Evolutionary conservation across 75 land plant species (phyloP).

Genomic region (Azolla pinnata): DNA sequence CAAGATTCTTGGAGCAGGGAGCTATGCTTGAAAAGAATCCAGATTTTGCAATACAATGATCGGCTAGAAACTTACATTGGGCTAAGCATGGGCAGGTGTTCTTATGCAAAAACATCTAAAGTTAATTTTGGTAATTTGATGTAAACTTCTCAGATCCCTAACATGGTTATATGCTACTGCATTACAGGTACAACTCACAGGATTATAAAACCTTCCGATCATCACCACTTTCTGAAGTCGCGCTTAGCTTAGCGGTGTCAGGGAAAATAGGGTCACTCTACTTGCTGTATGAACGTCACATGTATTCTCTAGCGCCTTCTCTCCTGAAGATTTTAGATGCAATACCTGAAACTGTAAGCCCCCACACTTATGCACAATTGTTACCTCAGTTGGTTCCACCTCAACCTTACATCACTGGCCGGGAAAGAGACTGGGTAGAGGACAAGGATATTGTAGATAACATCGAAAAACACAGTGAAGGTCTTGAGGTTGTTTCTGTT

Average conservation of each 20-base stretch:
- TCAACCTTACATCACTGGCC: conserved; percentile 18
- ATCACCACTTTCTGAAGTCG: conserved; percentile 41
- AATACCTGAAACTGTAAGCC: conserved; percentile 85
- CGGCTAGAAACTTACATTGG: conserved; percentile 87
- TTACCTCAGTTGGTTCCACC: conserved; percentile 68
- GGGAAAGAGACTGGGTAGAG: conserved; percentile 85
- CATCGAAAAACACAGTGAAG: conserved; percentile 22
- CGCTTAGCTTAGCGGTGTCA: conserved; percentile 54
- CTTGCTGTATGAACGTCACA: conserved; percentile 86
- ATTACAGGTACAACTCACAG: conserved; percentile 56
- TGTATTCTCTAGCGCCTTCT: conserved; percentile 54
- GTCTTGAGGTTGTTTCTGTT: conserved; percentile 4
- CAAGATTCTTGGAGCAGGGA: conserved; percentile 23
- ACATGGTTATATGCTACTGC: conserved; percentile 1
- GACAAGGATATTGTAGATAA: conserved; percentile 36
- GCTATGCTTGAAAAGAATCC: conserved; percentile 40
- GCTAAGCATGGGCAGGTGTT: conserved; percentile 88
- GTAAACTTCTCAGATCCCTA: neutral
- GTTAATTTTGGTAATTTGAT: neutral
- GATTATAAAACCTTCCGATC: conserved; percentile 58
- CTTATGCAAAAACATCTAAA: neutral
- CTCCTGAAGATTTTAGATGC: conserved; percentile 61
- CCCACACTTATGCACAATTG: conserved; percentile 68
- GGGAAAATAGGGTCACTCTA: conserved; percentile 91
- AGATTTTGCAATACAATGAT: conserved; percentile 67